Evolutionary conservation across 768 basidiomycete species (phyloP).

Genomic region (Leccinum ochraceum): DNA sequence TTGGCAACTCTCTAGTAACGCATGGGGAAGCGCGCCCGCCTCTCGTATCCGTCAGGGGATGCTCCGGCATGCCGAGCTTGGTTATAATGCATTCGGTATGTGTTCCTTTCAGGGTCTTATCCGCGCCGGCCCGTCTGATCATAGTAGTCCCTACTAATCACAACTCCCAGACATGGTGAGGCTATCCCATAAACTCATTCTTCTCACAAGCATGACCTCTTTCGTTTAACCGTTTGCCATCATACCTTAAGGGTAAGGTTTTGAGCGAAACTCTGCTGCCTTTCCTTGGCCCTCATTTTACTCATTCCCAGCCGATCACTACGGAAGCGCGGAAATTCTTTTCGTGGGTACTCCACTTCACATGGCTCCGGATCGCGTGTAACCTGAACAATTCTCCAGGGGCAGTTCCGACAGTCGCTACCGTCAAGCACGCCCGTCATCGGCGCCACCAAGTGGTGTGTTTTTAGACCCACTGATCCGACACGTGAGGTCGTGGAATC

Average conservation of each 20-base stretch:
- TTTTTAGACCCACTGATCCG: conserved; percentile 56
- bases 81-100: conserved; percentile 51
- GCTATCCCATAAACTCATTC: background rate
- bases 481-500: conserved; percentile 59
- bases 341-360: conserved; percentile 51
- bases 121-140: conserved; percentile 9
- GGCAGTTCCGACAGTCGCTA: conserved; percentile 60
- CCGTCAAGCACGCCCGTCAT: conserved; percentile 46
- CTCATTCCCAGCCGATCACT: conserved; percentile 69
- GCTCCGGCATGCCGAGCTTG: conserved; percentile 57
- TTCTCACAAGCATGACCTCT: conserved; percentile 19
- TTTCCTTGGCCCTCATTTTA: conserved; percentile 11
- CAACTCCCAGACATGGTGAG: conserved; percentile 53
- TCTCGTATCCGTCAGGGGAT: conserved; percentile 67
- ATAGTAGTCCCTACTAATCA: background rate
- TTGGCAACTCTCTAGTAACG: conserved; percentile 85
- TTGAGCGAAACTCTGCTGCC: background rate
- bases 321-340: conserved; percentile 79
- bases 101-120: conserved; percentile 10
- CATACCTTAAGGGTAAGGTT: conserved; percentile 28
- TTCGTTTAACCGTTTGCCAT: conserved; percentile 6
- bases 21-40: conserved; percentile 78
- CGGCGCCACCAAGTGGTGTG: conserved; percentile 87
- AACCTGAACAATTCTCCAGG: conserved; percentile 43
- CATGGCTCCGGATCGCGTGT: background rate